Conservation (phyloP, 257 asterid genomes). For the Petunia secreta region DNA sequence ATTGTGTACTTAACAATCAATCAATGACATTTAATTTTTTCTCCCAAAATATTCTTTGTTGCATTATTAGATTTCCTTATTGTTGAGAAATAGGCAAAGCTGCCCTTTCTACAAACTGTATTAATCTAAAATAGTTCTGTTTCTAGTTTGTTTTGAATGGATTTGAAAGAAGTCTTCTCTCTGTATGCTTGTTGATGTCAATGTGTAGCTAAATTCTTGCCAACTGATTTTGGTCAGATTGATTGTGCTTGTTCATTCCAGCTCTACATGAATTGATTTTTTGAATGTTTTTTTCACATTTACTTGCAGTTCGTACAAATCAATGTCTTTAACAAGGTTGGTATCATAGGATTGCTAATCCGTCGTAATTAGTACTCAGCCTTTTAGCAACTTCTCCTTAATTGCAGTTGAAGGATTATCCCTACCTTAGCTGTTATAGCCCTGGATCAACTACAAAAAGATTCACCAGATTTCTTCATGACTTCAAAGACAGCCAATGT, state of each 20-base stretch:
- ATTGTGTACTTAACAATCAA: conserved; percentile 9
- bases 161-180: too few relatives aligned
- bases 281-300: too few relatives aligned
- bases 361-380: background rate
- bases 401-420: background rate
- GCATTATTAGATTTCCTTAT: background rate
- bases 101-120: background rate
- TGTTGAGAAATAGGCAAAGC: conserved; percentile 1
- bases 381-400: background rate
- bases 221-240: background rate
- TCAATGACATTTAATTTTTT: conserved; percentile 23
- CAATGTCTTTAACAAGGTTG: background rate
- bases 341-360: background rate
- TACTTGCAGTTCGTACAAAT: too few relatives aligned
- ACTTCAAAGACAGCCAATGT: conserved; percentile 65
- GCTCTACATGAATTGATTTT: background rate
- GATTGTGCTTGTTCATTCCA: background rate
- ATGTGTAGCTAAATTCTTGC: too few relatives aligned
- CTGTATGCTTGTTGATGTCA: too few relatives aligned
- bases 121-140: too few relatives aligned
- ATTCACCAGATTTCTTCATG: conserved; percentile 57
- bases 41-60: background rate
- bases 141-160: too few relatives aligned
- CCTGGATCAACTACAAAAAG: conserved; percentile 54
- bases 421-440: background rate